Evolutionary conservation across 192 early-diverging fungal genomes (phyloP).

Genomic region (Rhizoclosmatium sp.): DNA sequence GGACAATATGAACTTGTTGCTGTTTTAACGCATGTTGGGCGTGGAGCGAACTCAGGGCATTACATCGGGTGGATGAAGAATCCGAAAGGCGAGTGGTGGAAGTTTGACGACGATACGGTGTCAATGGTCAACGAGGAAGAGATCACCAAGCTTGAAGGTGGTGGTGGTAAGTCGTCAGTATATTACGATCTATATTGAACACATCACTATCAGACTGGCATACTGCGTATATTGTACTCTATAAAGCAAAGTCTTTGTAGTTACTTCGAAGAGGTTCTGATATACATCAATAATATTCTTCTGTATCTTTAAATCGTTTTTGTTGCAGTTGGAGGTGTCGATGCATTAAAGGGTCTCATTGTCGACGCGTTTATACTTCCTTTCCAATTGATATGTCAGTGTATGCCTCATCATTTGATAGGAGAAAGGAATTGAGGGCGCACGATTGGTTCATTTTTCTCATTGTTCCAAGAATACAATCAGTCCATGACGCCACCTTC

Average conservation of each 20-base stretch:
- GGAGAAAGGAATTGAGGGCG: too few relatives aligned
- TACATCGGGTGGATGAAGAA: constrained; percentile 96
- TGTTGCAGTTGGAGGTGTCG: too few relatives aligned
- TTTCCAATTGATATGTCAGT: too few relatives aligned
- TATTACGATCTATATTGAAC: not conserved
- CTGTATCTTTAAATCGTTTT: too few relatives aligned
- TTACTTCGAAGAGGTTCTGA: not conserved
- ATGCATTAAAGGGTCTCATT: too few relatives aligned
- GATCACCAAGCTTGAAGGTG: constrained; percentile 89
- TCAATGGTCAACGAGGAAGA: constrained; percentile 84
- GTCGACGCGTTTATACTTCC: too few relatives aligned
- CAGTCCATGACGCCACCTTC: not conserved
- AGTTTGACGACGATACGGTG: constrained; percentile 91
- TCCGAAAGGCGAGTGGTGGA: constrained; percentile 61
- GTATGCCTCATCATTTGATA: too few relatives aligned
- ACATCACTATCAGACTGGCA: constrained; percentile 52
- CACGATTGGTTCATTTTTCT: not conserved
- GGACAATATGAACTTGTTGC: constrained; percentile 93
- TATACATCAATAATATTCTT: too few relatives aligned
- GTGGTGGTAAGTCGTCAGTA: constrained; percentile 58
- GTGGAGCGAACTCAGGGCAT: constrained; percentile 88
- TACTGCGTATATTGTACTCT: constrained; percentile 87
- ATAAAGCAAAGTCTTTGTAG: constrained; percentile 75
- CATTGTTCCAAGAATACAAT: not conserved
- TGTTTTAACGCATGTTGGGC: constrained; percentile 95